Base-by-base conservation (phyloP, 768 basidiomycete genomes). In the Boletus reticuloceps region DNA sequence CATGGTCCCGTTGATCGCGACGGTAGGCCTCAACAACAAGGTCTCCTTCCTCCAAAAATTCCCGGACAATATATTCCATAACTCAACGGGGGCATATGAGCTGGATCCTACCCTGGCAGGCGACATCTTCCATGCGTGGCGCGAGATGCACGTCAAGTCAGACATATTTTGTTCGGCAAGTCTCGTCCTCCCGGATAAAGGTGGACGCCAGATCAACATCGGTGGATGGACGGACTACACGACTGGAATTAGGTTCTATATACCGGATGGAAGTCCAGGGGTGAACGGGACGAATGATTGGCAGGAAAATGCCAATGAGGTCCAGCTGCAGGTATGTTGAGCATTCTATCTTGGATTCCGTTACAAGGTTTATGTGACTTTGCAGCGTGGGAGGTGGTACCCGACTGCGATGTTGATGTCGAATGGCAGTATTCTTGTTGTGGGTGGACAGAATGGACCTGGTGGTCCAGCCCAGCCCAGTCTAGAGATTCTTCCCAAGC, bases 81-180 rank as follows among this genome's bases (percentile, higher is more conserved):
- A 89, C 68, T 78, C 85, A 4, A 89, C 90, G 16, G 89, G 88
- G 10, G 88, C 88, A 1, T 91, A 89, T 58, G 90, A 92, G 59
- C 74, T 92, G 25, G 89, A 91, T 62, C 67, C 84, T 37, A 83
- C 77, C 29, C 72, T 91, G 36, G 75, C 75, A 0, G 56, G 74
- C 55, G 71, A 78, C 31, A 74, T 73, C 51, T 8, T 40, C n/a
- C 55, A 68, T 51, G 81, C 88, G 8, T 92, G 88, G 88, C 85
- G 89, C 38, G 77, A 76, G 56, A 89, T 91, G 86, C 84, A 90
- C 56, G 72, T 89, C 60, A 76, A 88, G 70, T 77, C 86, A 12
- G 86, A 92, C 60, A 87, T 91, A 11, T 92, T 92, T 75, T 91
- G 90, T 65, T 83, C 89, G 5, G 90, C 75, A 10, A 81, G 82